Evolutionary conservation across 2,329 filamentous ascomycete species (phyloP), one percentile per base, ranked within the genome.

Genomic region (Canariomyces notabilis): DNA sequence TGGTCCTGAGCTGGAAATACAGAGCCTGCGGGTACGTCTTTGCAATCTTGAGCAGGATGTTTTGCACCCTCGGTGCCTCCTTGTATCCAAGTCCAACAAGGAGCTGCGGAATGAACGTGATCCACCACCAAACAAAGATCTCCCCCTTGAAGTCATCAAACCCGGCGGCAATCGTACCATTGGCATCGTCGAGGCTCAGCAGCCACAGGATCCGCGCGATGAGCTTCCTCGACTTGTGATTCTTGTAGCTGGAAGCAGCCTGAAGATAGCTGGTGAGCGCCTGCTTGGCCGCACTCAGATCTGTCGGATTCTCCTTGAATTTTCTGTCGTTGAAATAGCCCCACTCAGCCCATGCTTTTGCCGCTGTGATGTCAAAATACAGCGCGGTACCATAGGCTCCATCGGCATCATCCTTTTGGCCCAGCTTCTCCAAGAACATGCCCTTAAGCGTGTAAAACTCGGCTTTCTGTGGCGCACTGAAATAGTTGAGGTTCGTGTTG

Each of bases 391-490:
- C 93, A 63, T 95, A 98, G 0, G 94, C 91, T 49, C 89, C 85
- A 57, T 95, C 90, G 5, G 93, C 90, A 50, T 98, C 93, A 3
- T 87, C 85, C 63, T 89, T 89, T 59, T 96, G 87, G 46, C 83
- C 83, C 8, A 98, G 77, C 66, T 95, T 96, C 63, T 94, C 93
- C 36, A 97, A 73, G 74, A 98, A 98, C 93, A 98, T 98, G 51
- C 93, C 93, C 76, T 98, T 98, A 44, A 98, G 78, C 0, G 93
- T 98, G 72, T 96, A 98, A 69, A 98, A 98, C 65, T 98, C 93
- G 7, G 93, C 93, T 69, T 98, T 98, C 65, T 98, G 93, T 60
- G 90, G 85, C 3, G 85, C 79, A 51, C 89, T 94, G 66, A 98
- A 98, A 72, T 98, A 98, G 66, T 95, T 96, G 47, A 99, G 80